phyloP scores from a whole-genome alignment of 345 rosid species.

The Raphanus raphanistrum region DNA sequence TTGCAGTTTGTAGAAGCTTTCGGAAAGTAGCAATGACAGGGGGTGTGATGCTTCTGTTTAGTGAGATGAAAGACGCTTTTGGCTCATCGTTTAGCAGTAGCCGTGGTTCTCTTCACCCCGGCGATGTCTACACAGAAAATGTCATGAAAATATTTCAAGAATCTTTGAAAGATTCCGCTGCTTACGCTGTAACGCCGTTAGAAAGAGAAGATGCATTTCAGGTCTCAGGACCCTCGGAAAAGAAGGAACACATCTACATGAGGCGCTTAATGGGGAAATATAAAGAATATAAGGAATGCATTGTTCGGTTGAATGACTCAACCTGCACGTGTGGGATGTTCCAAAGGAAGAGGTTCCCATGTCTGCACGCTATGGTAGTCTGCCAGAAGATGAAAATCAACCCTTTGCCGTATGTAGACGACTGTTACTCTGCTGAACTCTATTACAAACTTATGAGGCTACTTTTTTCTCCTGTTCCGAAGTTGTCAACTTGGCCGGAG shows the following conservation, averaged over 20 bases:
- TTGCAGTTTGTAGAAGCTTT: neutral
- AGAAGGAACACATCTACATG: neutral
- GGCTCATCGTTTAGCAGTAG: neutral
- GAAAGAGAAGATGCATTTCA: neutral
- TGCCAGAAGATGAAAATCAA: neutral
- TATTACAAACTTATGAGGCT: neutral
- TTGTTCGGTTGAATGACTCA: neutral
- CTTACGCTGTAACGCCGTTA: neutral
- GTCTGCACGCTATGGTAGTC: neutral
- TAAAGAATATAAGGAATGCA: neutral
- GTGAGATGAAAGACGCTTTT: neutral
- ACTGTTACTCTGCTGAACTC: neutral
- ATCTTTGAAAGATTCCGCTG: neutral
- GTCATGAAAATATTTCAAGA: neutral
- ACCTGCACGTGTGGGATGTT: conserved; percentile 15
- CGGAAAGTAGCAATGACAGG: neutral
- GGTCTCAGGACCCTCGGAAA: neutral
- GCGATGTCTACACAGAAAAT: neutral
- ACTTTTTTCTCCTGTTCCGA: neutral
- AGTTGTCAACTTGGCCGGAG: conserved; percentile 15
- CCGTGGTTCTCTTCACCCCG: neutral
- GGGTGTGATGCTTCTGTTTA: neutral
- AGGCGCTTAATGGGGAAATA: neutral
- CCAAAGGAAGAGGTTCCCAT: neutral
- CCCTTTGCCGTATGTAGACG: conserved; percentile 17